These are phyloP conservation scores for Fusarium sp. DNA, from an alignment of 2,329 filamentous ascomycete genomes.

Conservation along the genomic window DNA sequence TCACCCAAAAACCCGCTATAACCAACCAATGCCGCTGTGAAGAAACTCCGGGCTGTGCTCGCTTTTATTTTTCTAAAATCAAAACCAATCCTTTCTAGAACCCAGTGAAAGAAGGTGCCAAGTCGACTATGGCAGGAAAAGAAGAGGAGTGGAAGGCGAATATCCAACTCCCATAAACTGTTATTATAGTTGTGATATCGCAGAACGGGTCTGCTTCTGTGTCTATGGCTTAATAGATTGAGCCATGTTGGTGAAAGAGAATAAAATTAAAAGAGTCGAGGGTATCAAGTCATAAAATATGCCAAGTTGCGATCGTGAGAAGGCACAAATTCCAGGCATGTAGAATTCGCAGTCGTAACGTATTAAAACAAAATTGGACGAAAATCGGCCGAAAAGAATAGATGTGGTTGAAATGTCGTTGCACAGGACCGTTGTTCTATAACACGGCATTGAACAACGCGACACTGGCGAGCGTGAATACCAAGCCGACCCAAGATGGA, in stretches of 20 bases:
- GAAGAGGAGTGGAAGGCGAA: conserved; percentile 1
- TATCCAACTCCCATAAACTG: conserved; percentile 1
- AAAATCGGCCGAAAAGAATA: neutral
- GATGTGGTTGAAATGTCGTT: neutral
- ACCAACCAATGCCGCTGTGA: conserved; percentile 21
- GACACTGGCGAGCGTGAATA: conserved; percentile 29
- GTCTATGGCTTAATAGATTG: neutral
- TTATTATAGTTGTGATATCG: conserved; percentile 30
- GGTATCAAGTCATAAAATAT: conserved; percentile 46
- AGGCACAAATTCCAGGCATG: conserved; percentile 8
- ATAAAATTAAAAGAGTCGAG: conserved; percentile 21
- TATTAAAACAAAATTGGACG: conserved; percentile 31
- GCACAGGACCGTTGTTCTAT: conserved; percentile 19
- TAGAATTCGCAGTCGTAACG: conserved; percentile 25
- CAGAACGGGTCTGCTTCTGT: conserved; percentile 13
- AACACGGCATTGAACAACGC: conserved; percentile 34
- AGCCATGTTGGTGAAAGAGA: neutral
- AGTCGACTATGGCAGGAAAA: conserved; percentile 1
- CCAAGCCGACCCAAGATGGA: conserved; percentile 35
- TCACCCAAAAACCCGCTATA: conserved; percentile 2
- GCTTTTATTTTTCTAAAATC: conserved; percentile 25
- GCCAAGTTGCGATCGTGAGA: conserved; percentile 34
- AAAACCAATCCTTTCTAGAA: conserved; percentile 23
- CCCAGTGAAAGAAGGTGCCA: conserved; percentile 13
- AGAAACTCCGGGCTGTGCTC: conserved; percentile 43